Conservation (phyloP, 495 filamentous ascomycete species). For the Neohortaea acidophila region DNA sequence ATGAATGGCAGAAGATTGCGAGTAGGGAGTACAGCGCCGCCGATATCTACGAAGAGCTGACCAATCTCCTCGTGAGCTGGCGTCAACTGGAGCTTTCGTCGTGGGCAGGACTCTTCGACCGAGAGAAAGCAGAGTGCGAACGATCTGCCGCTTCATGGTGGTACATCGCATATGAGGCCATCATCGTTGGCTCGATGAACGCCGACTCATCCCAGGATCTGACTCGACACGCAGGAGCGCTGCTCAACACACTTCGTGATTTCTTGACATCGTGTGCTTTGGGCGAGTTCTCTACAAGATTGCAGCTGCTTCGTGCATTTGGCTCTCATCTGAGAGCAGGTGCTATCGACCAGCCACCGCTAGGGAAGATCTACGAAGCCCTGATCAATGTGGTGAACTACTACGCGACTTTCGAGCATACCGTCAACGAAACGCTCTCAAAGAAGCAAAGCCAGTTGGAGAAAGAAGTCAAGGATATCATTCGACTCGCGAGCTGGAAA, state of each 20-base stretch:
- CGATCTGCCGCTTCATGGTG: slow-evolving; percentile 80
- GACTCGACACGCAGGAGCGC: slow-evolving; percentile 43
- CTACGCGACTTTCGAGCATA: slow-evolving; percentile 50
- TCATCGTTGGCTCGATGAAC: slow-evolving; percentile 43
- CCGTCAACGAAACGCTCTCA: slow-evolving; percentile 44
- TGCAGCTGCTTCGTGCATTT: slow-evolving; percentile 60
- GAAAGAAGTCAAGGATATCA: slow-evolving; percentile 73
- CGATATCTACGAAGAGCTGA: slow-evolving; percentile 56
- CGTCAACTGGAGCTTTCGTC: slow-evolving; percentile 76
- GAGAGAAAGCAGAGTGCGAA: slow-evolving; percentile 58
- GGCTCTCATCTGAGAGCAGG: slow-evolving; percentile 45
- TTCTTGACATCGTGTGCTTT: slow-evolving; percentile 62
- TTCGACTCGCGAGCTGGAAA: slow-evolving; percentile 86
- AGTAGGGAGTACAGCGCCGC: slow-evolving; percentile 59
- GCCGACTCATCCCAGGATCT: slow-evolving; percentile 33
- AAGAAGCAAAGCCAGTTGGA: slow-evolving; percentile 54
- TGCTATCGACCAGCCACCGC: slow-evolving; percentile 35
- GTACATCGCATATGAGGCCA: slow-evolving; percentile 84
- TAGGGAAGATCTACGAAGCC: slow-evolving; percentile 41
- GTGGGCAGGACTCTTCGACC: slow-evolving; percentile 80
- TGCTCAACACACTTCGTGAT: slow-evolving; percentile 53
- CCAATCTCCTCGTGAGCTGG: slow-evolving; percentile 66
- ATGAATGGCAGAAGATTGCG: slow-evolving; percentile 88
- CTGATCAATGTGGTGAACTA: slow-evolving; percentile 63
- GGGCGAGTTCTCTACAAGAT: slow-evolving; percentile 62